phyloP scores from a whole-genome alignment of 2,329 filamentous ascomycete genomes.

The Acephala macrosclerotiorum region DNA sequence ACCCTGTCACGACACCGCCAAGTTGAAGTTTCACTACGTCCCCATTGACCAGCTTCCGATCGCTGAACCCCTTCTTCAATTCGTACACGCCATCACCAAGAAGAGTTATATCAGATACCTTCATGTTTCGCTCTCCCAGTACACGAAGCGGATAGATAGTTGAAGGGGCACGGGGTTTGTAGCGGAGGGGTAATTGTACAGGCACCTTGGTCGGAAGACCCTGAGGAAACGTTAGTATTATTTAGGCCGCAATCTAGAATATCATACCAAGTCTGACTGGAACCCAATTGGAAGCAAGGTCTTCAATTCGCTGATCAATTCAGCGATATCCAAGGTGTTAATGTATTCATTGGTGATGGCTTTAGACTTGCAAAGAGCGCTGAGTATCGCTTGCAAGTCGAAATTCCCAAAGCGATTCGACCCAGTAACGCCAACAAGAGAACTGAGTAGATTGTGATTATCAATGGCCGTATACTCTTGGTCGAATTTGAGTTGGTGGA shows the following conservation, averaged over 20 bases:
- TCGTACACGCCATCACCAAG: too few relatives aligned
- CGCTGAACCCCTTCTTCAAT: too few relatives aligned
- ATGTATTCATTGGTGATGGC: constrained; percentile 14
- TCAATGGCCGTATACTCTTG: constrained; percentile 10
- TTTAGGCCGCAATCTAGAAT: constrained; percentile 16
- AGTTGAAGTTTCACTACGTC: too few relatives aligned
- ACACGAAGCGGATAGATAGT: too few relatives aligned
- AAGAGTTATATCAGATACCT: too few relatives aligned
- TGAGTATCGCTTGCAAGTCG: constrained; percentile 14
- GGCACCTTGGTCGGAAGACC: constrained; percentile 9
- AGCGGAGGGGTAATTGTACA: too few relatives aligned
- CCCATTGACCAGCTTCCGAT: too few relatives aligned
- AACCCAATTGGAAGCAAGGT: constrained; percentile 15
- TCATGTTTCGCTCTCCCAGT: too few relatives aligned
- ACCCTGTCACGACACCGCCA: too few relatives aligned
- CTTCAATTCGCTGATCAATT: constrained; percentile 11
- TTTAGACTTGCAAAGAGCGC: constrained; percentile 17
- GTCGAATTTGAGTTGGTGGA: constrained; percentile 13
- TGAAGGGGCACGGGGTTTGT: too few relatives aligned
- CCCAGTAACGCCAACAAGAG: constrained; percentile 13
- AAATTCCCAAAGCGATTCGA: constrained; percentile 14
- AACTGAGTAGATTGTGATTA: constrained; percentile 17
- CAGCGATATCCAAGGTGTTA: constrained; percentile 10
- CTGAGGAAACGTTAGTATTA: constrained; percentile 20
- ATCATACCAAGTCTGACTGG: constrained; percentile 19